Evolutionary conservation across 73 alveolate species (phyloP), one percentile per base, ranked within the genome.

Genomic region (Blepharisma japonicum): DNA sequence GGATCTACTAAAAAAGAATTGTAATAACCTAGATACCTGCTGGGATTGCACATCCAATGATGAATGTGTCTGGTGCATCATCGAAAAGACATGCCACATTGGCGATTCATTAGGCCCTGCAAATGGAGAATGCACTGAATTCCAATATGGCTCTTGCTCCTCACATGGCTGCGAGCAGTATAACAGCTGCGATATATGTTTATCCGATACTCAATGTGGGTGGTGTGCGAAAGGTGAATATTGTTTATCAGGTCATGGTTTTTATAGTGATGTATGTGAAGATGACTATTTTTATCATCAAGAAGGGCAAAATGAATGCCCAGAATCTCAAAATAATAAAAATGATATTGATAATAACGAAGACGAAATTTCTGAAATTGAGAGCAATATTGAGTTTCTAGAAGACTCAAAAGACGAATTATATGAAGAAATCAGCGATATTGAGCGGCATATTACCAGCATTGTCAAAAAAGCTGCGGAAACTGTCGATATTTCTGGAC

Each of bases 161-260:
- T 61, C 11, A 14, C 74, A n/a, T 18, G 74, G 74, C 18, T 61
- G 74, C 5, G 74, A 61, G 23, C 47, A 61, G 74, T 61, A 61
- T 61, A n/a, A 20, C 11, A 39, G 23, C 47, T 61, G 74, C 47
- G 18, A 61, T 3, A 61, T 39, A 14, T 61, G 74, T 25, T 14
- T 61, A 14, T n/a, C 74, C 2, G 74, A 61, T 25, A 14, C 74
- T 61, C 18, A 9, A 8, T 61, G 74, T 25, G 74, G 74, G 23
- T 61, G 74, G 74, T 61, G 74, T 25, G 23, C 38, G 18, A 61
- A 14, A 14, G 74, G 74, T n/a, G 47, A 61, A 14, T 14, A 14
- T 25, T 61, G 74, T 48, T 61, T 14, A 14, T n/a, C 14, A 61
- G 74, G 49, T 39, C 11, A 14, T 20, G 49, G 18, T 2, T n/a